These are phyloP conservation scores for Zygosaccharomyces pseudobailii DNA, from an alignment of 1,139 yeast species.

Conservation along the genomic window DNA sequence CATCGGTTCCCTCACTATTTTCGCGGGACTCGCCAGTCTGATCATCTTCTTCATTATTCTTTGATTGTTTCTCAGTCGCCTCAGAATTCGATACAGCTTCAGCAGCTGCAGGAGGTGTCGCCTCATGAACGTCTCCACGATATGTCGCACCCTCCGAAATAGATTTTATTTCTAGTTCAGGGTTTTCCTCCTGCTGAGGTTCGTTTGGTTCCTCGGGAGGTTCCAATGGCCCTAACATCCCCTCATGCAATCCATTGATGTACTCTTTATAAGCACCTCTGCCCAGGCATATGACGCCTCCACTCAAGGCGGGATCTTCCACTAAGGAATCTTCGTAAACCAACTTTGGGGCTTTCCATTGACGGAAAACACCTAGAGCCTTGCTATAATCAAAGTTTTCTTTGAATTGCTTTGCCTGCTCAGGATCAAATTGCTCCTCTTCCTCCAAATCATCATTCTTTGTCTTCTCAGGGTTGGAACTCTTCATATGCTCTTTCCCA, in stretches of 20 bases:
- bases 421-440: slow-evolving; percentile 16
- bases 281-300: slow-evolving; percentile 90
- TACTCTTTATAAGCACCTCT: slow-evolving; percentile 96
- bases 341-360: slow-evolving; percentile 36
- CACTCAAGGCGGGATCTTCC: slow-evolving; percentile 46
- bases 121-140: neutral
- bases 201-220: slow-evolving; percentile 40
- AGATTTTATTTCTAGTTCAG: neutral
- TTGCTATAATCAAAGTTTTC: slow-evolving; percentile 50
- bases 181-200: neutral
- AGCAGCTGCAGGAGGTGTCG: too few relatives aligned
- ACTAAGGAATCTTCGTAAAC: slow-evolving; percentile 45
- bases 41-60: slow-evolving; percentile 11
- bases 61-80: slow-evolving; percentile 5
- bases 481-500: slow-evolving; percentile 15
- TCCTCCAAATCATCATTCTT: slow-evolving; percentile 16
- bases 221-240: slow-evolving; percentile 85
- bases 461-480: slow-evolving; percentile 5
- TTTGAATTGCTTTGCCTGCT: slow-evolving; percentile 32
- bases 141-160: neutral
- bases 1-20: slow-evolving; percentile 29
- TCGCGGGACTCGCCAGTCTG: slow-evolving; percentile 17
- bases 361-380: slow-evolving; percentile 54
- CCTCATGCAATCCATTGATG: slow-evolving; percentile 87
- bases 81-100: neutral